Conservation (phyloP, 306 rosid species). For the Trifolium dubium region DNA sequence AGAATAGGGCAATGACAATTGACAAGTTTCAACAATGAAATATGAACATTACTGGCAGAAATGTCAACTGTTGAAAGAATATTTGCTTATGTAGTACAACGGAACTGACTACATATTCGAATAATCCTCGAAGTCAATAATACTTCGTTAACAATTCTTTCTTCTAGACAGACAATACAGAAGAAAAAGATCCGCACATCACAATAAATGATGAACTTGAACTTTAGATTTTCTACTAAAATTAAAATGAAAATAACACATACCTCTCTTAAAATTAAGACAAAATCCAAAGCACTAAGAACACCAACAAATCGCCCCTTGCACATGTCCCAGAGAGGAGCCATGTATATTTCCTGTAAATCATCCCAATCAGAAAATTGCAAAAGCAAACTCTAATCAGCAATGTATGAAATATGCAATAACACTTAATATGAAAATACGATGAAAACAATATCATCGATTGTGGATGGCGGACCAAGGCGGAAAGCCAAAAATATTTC, state of each 20-base stretch:
- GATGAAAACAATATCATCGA: neutral
- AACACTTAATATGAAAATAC: conserved; percentile 10
- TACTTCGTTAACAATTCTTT: conserved; percentile 8
- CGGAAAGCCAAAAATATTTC: neutral
- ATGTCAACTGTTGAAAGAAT: conserved; percentile 16
- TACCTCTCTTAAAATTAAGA: conserved; percentile 92
- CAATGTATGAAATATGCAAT: conserved; percentile 34
- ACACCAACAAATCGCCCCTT: conserved; percentile 88
- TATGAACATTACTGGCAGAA: conserved; percentile 11
- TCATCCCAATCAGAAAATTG: conserved; percentile 41
- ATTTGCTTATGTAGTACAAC: neutral
- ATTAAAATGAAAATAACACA: conserved; percentile 60
- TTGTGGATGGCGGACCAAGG: neutral
- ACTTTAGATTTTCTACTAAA: conserved; percentile 53
- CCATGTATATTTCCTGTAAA: conserved; percentile 78
- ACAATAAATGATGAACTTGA: conserved; percentile 35
- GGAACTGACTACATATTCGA: conserved; percentile 8
- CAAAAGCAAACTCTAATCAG: conserved; percentile 36
- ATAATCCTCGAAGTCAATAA: conserved; percentile 7
- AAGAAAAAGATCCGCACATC: conserved; percentile 2
- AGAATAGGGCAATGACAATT: conserved; percentile 41
- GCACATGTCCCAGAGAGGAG: conserved; percentile 93
- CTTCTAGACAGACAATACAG: neutral
- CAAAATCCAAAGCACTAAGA: conserved; percentile 83
- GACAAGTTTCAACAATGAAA: conserved; percentile 36